Conservation (phyloP, 768 basidiomycete species). For the Sarcomyxa edulis region DNA sequence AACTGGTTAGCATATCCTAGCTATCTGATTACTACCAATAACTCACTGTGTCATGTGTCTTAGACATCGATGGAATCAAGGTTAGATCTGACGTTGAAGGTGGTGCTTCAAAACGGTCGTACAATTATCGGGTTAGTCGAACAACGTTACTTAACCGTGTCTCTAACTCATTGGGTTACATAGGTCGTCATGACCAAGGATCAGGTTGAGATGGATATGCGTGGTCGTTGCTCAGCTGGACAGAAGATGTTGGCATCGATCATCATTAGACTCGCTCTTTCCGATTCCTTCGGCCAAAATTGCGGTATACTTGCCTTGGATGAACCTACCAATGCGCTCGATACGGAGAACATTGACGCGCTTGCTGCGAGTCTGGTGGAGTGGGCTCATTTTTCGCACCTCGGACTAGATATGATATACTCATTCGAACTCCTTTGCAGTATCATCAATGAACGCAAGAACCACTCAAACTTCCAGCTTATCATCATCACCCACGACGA, state of each 20-base stretch:
- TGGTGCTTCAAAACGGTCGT: slow-evolving; percentile 83
- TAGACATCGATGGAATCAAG: slow-evolving; percentile 97
- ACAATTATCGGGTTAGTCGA: slow-evolving; percentile 85
- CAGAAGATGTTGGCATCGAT: slow-evolving; percentile 99
- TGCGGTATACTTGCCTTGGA: slow-evolving; percentile 97
- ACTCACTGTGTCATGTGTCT: slow-evolving; percentile 8
- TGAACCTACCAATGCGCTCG: slow-evolving; percentile 96
- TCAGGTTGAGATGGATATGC: slow-evolving; percentile 99
- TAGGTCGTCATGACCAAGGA: slow-evolving; percentile 99
- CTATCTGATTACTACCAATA: neutral
- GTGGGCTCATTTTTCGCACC: slow-evolving; percentile 40
- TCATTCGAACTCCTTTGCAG: slow-evolving; percentile 38
- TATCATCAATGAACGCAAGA: slow-evolving; percentile 90
- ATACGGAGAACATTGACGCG: slow-evolving; percentile 94
- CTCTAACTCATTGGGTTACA: slow-evolving; percentile 9
- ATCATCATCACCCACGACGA: slow-evolving; percentile 98
- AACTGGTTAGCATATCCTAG: slow-evolving; percentile 58
- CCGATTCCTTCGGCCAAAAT: slow-evolving; percentile 96
- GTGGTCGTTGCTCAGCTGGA: slow-evolving; percentile 95
- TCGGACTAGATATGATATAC: slow-evolving; percentile 3
- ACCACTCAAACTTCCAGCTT: slow-evolving; percentile 90
- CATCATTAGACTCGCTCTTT: slow-evolving; percentile 93
- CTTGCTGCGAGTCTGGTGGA: slow-evolving; percentile 88
- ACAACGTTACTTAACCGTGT: slow-evolving; percentile 5
- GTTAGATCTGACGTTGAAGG: slow-evolving; percentile 94